phyloP scores from a whole-genome alignment of 2,329 filamentous ascomycete species.

The Zelopaecilomyces penicillatus region DNA sequence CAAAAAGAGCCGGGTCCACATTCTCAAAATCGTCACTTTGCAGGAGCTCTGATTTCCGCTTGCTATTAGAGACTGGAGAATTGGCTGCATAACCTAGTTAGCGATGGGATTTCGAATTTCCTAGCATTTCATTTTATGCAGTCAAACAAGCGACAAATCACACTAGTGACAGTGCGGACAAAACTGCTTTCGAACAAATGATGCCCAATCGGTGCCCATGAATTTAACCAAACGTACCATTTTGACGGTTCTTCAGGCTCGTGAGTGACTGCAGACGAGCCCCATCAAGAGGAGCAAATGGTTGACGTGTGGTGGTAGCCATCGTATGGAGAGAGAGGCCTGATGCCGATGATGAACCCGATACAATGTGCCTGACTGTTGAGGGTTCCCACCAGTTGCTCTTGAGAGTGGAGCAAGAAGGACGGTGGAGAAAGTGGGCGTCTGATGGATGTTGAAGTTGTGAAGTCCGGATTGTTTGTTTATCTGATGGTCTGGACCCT shows the following conservation, averaged over 20 bases:
- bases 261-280: constrained; percentile 63
- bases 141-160: neutral
- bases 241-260: constrained; percentile 71
- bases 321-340: constrained; percentile 25
- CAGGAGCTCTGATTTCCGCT: constrained; percentile 50
- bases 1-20: constrained; percentile 47
- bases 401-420: neutral
- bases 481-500: neutral
- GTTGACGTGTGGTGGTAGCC: constrained; percentile 56
- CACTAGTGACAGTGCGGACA: neutral
- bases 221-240: constrained; percentile 41
- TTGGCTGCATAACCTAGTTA: constrained; percentile 26
- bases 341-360: neutral
- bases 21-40: constrained; percentile 52
- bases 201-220: no score
- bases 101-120: neutral
- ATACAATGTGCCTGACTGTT: no score
- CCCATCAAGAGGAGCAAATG: constrained; percentile 65
- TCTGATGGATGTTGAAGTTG: neutral
- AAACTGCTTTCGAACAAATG: no score
- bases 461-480: neutral
- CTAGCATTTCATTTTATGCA: neutral
- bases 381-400: neutral
- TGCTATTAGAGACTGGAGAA: constrained; percentile 32
- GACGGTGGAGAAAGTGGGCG: neutral